Conservation (phyloP, 2,329 filamentous ascomycete genomes). For the Claviceps africana region DNA sequence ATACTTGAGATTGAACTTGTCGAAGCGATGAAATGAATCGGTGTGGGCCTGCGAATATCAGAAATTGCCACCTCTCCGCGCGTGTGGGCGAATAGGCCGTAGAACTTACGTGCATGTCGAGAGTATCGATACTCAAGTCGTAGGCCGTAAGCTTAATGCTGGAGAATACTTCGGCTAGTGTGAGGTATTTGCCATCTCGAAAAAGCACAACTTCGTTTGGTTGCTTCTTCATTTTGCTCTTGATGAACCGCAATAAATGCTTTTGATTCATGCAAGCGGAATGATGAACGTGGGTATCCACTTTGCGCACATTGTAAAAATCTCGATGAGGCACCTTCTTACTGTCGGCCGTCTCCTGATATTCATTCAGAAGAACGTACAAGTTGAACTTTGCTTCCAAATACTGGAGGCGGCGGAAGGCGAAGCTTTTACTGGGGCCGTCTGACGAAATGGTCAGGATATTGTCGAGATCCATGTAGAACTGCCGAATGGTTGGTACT, state of each 20-base stretch:
- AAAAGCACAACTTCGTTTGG: slow-evolving; percentile 88
- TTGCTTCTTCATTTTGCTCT: slow-evolving; percentile 99
- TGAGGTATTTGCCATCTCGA: slow-evolving; percentile 83
- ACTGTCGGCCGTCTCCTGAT: slow-evolving; percentile 94
- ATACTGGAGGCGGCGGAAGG: slow-evolving; percentile 86
- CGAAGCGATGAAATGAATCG: slow-evolving; percentile 95
- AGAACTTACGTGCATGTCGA: slow-evolving; percentile 86
- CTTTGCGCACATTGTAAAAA: slow-evolving; percentile 98
- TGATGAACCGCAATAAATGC: slow-evolving; percentile 94
- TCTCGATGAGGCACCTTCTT: slow-evolving; percentile 96
- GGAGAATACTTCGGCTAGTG: slow-evolving; percentile 84
- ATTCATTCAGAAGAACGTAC: slow-evolving; percentile 86
- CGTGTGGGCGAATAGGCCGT: not conserved
- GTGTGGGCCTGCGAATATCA: slow-evolving; percentile 57
- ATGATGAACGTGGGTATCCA: slow-evolving; percentile 97
- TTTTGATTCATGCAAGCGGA: slow-evolving; percentile 99
- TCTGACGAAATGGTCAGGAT: slow-evolving; percentile 85
- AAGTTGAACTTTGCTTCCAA: slow-evolving; percentile 95
- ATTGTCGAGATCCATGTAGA: slow-evolving; percentile 84
- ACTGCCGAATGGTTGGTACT: slow-evolving; percentile 88
- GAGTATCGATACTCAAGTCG: slow-evolving; percentile 91
- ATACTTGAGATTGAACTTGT: slow-evolving; percentile 99
- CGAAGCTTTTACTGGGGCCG: slow-evolving; percentile 92
- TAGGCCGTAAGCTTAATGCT: slow-evolving; percentile 96
- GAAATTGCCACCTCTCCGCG: not conserved